Conservation (phyloP, 805 yeast genomes). For the Ogataea salicorniae region DNA sequence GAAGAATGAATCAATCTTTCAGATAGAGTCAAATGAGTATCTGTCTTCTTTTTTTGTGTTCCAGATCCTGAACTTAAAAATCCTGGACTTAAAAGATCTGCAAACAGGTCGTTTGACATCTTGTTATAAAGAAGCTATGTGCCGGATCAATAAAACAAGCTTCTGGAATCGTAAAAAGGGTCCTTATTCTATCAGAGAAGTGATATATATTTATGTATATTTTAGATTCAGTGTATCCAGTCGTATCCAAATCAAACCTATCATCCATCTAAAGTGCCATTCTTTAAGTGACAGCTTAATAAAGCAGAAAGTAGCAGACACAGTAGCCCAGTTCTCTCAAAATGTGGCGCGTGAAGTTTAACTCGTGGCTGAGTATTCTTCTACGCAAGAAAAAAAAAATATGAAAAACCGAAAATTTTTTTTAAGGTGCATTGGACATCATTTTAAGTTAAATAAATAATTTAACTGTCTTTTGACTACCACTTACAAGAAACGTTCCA, state of each 20-base stretch:
- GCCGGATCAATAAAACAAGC: background rate
- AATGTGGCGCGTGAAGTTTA: no score
- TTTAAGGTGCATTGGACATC: no score
- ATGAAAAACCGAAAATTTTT: no score
- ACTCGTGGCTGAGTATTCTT: no score
- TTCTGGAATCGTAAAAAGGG: background rate
- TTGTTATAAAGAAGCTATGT: background rate
- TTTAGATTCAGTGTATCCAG: background rate
- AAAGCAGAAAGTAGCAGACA: no score
- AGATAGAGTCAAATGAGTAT: constrained; percentile 27
- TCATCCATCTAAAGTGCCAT: no score
- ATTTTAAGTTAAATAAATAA: no score
- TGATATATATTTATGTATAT: no score
- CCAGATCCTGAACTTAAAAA: constrained; percentile 30
- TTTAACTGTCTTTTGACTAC: background rate
- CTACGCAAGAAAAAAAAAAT: no score
- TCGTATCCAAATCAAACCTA: background rate
- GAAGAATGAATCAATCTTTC: constrained; percentile 30
- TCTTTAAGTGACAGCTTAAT: no score
- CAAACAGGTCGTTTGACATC: constrained; percentile 37
- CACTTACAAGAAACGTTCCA: background rate
- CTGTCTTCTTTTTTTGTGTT: constrained; percentile 15
- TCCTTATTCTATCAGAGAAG: background rate
- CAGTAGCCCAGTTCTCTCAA: no score
- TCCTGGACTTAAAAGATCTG: constrained; percentile 34